phyloP scores from a whole-genome alignment of 2,329 filamentous ascomycete species.

The Daldinia eschscholtzii region DNA sequence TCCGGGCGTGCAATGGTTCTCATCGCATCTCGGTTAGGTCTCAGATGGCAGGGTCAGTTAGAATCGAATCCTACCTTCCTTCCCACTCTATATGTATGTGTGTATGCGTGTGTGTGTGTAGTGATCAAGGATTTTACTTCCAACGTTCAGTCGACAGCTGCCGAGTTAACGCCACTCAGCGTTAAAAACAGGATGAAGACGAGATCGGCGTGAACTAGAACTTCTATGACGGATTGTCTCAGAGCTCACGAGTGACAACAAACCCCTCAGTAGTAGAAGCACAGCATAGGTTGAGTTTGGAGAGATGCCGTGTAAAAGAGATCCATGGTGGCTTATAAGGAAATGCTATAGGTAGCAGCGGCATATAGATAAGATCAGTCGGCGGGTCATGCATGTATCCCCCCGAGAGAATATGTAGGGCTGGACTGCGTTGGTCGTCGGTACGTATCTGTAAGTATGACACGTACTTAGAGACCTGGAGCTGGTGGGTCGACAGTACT shows the following conservation, averaged over 20 bases:
- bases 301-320: conserved; percentile 18
- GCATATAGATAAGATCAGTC: conserved; percentile 33
- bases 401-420: conserved; percentile 28
- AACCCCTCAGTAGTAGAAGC: conserved; percentile 7
- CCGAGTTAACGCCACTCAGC: conserved; percentile 16
- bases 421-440: conserved; percentile 21
- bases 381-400: conserved; percentile 15
- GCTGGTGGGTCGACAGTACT: conserved; percentile 22
- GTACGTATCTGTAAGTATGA: conserved; percentile 37
- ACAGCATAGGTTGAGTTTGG: conserved; percentile 12
- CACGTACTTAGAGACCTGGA: conserved; percentile 13
- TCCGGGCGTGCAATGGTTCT: conserved; percentile 14
- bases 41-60: conserved; percentile 17
- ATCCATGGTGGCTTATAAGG: conserved; percentile 14
- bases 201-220: conserved; percentile 10
- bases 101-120: conserved; percentile 6
- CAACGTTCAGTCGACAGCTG: conserved; percentile 9
- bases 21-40: conserved; percentile 25
- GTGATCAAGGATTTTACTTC: conserved; percentile 17
- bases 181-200: conserved; percentile 6
- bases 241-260: neutral
- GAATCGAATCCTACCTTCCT: conserved; percentile 41
- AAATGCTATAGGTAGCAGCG: conserved; percentile 24
- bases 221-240: neutral
- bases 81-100: conserved; percentile 6